Conservation (phyloP, 768 basidiomycete genomes). For the Mycena vulgaris region DNA sequence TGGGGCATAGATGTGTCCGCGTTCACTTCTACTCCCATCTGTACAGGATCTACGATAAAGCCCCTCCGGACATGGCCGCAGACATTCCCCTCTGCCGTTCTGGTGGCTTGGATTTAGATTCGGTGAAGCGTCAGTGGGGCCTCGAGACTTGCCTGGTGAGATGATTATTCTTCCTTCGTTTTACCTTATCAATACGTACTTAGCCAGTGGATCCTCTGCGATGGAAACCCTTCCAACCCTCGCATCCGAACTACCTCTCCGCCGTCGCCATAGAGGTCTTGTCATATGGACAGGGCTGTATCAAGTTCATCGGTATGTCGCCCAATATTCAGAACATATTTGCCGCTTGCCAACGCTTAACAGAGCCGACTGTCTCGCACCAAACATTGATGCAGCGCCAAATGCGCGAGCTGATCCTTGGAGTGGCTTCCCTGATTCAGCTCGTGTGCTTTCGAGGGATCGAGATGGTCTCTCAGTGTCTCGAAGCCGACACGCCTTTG, state of each 20-base stretch:
- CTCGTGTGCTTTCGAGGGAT: slow-evolving; percentile 12
- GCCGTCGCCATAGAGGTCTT: slow-evolving; percentile 33
- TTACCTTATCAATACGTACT: neutral
- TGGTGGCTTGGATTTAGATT: slow-evolving; percentile 32
- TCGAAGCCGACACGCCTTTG: slow-evolving; percentile 35
- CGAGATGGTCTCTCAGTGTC: slow-evolving; percentile 22
- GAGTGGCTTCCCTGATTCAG: slow-evolving; percentile 15
- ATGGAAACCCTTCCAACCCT: slow-evolving; percentile 38
- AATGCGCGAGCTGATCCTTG: slow-evolving; percentile 23
- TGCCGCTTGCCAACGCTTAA: neutral
- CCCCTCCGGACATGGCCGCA: slow-evolving; percentile 33
- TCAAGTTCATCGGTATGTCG: slow-evolving; percentile 35
- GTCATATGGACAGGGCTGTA: slow-evolving; percentile 26
- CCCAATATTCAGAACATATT: neutral
- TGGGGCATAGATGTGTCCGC: slow-evolving; percentile 28
- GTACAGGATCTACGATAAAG: slow-evolving; percentile 26
- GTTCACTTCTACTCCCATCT: slow-evolving; percentile 35
- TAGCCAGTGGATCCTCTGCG: slow-evolving; percentile 38
- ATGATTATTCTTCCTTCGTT: neutral
- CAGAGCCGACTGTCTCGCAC: slow-evolving; percentile 35
- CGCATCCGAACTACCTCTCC: slow-evolving; percentile 32
- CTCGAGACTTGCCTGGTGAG: slow-evolving; percentile 36
- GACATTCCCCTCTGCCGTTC: slow-evolving; percentile 33
- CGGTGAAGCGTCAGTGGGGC: slow-evolving; percentile 32
- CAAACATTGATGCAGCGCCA: slow-evolving; percentile 35